phyloP scores from a whole-genome alignment of 2,329 filamentous ascomycete species.

The Fusarium anthophilum region DNA sequence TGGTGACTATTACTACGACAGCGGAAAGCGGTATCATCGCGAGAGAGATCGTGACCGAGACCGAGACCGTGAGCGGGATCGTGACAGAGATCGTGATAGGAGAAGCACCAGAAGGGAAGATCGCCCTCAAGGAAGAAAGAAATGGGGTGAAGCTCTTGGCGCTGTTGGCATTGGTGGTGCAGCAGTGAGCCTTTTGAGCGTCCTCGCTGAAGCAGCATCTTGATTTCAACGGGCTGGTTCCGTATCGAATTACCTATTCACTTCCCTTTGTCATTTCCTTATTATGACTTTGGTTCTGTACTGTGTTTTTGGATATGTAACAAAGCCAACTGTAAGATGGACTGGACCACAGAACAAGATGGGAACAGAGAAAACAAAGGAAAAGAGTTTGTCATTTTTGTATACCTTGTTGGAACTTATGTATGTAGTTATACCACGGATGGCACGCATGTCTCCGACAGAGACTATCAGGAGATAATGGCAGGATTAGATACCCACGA shows the following conservation, averaged over 20 bases:
- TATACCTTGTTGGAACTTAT: conserved; percentile 17
- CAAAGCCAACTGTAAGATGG: neutral
- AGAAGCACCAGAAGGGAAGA: conserved; percentile 52
- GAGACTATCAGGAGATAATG: neutral
- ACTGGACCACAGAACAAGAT: conserved; percentile 31
- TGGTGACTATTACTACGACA: conserved; percentile 49
- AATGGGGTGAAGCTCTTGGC: conserved; percentile 63
- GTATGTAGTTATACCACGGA: conserved; percentile 22
- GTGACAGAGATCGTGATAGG: conserved; percentile 49
- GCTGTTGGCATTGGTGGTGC: conserved; percentile 70
- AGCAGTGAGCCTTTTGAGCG: conserved; percentile 66
- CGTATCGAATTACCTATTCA: neutral
- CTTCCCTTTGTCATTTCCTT: conserved; percentile 2
- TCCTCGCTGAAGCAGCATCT: conserved; percentile 65
- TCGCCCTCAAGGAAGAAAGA: conserved; percentile 53
- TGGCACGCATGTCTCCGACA: neutral
- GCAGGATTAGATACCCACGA: conserved; percentile 33
- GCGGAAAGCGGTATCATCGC: conserved; percentile 49
- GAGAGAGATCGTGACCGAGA: conserved; percentile 49
- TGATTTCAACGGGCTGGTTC: conserved; percentile 22
- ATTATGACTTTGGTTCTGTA: neutral
- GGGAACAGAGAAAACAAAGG: neutral
- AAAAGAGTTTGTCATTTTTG: conserved; percentile 4
- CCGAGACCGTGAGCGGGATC: conserved; percentile 31
- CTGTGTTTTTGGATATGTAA: conserved; percentile 1